Conservation (phyloP, 306 rosid species). For the Vigna angularis region DNA sequence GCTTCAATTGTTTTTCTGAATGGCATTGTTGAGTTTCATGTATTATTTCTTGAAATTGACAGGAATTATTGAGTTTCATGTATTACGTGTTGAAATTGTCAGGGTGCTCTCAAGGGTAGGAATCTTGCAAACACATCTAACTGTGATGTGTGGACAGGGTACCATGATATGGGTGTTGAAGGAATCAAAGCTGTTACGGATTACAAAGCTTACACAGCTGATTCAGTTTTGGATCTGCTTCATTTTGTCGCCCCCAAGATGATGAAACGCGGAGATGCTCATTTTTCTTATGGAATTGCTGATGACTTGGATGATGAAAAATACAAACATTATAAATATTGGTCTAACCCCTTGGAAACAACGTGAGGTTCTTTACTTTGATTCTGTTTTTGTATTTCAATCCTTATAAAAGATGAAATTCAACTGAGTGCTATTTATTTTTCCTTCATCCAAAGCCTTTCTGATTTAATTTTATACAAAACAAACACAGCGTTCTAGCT, state of each 20-base stretch:
- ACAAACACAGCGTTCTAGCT: neutral
- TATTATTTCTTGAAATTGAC: constrained; percentile 42
- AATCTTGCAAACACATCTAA: constrained; percentile 58
- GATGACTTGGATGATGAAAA: constrained; percentile 75
- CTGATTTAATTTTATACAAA: constrained; percentile 34
- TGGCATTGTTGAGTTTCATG: constrained; percentile 32
- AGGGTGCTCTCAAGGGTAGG: constrained; percentile 73
- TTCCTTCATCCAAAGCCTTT: constrained; percentile 32
- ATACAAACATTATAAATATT: constrained; percentile 78
- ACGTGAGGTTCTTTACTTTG: constrained; percentile 55
- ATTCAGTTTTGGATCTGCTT: constrained; percentile 72
- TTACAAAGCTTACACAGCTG: constrained; percentile 73
- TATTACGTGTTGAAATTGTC: constrained; percentile 43
- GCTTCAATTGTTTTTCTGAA: constrained; percentile 8
- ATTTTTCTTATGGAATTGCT: constrained; percentile 83
- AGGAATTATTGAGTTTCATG: constrained; percentile 41
- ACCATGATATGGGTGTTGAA: constrained; percentile 80
- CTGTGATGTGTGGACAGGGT: constrained; percentile 89
- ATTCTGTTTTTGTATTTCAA: constrained; percentile 4
- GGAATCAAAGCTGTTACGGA: constrained; percentile 78
- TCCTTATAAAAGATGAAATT: constrained; percentile 7
- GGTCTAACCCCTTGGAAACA: constrained; percentile 90
- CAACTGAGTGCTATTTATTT: constrained; percentile 7
- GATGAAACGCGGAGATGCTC: constrained; percentile 82
- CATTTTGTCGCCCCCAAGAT: constrained; percentile 78